A percentile compares a stretch with the other conserved stretches of the same genome.
phyloP scores from a whole-genome alignment of 2,329 filamentous ascomycete genomes.

The Stemphylium beticola region DNA sequence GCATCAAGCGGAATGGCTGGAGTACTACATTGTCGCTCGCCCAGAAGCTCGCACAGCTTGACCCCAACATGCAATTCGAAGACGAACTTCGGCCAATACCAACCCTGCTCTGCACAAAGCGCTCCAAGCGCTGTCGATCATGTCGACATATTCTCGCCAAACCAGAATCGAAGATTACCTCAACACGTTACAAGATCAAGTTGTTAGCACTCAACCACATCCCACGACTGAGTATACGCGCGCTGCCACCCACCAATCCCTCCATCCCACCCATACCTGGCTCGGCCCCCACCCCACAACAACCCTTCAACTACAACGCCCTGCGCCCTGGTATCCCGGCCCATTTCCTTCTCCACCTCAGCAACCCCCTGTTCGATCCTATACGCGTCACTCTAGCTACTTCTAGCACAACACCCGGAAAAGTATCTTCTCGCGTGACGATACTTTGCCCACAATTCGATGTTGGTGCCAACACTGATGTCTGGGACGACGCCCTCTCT shows the following conservation, averaged over 20 bases:
- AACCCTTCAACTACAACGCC: constrained; percentile 53
- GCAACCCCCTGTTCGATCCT: constrained; percentile 91
- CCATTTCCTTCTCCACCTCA: constrained; percentile 88
- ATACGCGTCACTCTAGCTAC: constrained; percentile 89
- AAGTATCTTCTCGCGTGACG: constrained; percentile 70
- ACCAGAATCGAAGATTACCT: constrained; percentile 87
- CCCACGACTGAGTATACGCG: constrained; percentile 77
- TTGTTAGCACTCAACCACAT: constrained; percentile 86
- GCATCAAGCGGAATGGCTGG: constrained; percentile 67
- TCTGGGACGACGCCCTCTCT: constrained; percentile 87
- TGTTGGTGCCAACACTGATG: constrained; percentile 90
- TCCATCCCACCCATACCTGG: constrained; percentile 51
- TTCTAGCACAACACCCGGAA: constrained; percentile 57
- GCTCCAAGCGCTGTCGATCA: constrained; percentile 88
- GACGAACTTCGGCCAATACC: constrained; percentile 81
- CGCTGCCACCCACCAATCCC: constrained; percentile 58
- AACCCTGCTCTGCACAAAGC: constrained; percentile 84
- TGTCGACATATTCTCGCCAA: constrained; percentile 96
- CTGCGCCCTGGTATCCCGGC: constrained; percentile 60
- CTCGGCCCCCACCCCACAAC: constrained; percentile 30
- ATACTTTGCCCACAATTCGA: constrained; percentile 94
- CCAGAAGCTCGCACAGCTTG: constrained; percentile 60
- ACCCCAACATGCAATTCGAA: constrained; percentile 65
- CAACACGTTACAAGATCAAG: constrained; percentile 89
- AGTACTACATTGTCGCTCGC: constrained; percentile 63